A percentile compares a stretch with the other conserved stretches of the same genome.
These are phyloP conservation scores for Leonotis leonurus DNA, from an alignment of 257 asterid genomes.

Conservation along the genomic window DNA sequence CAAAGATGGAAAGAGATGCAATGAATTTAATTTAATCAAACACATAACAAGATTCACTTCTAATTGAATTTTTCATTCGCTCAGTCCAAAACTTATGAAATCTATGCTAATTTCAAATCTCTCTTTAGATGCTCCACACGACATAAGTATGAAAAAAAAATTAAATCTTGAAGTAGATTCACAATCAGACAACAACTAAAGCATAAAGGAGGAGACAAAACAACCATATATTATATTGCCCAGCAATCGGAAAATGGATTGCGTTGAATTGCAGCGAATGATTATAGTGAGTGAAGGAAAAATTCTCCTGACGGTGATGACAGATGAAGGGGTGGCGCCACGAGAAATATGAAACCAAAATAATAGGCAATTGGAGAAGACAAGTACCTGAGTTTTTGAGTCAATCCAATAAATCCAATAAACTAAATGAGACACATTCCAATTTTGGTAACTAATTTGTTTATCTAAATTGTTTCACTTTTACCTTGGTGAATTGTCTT, in stretches of 20 bases:
- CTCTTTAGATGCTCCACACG: not conserved
- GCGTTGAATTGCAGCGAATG: constrained; percentile 6
- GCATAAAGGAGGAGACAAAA: not conserved
- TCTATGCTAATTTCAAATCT: not conserved
- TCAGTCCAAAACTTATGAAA: not conserved
- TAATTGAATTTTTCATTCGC: not conserved
- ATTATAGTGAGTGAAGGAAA: constrained; percentile 13
- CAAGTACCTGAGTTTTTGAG: not conserved
- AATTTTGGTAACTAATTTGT: too few relatives aligned
- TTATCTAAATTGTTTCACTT: too few relatives aligned
- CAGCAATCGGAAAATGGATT: constrained; percentile 24
- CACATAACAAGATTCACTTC: not conserved
- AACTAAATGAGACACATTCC: too few relatives aligned
- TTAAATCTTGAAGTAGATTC: not conserved
- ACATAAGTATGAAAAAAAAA: not conserved
- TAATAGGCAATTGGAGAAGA: not conserved
- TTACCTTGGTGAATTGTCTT: too few relatives aligned
- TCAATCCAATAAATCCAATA: too few relatives aligned
- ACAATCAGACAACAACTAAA: not conserved
- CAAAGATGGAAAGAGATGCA: not conserved
- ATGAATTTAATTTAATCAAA: not conserved
- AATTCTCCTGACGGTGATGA: constrained; percentile 12
- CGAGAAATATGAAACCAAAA: not conserved
- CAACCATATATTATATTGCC: constrained; percentile 34
- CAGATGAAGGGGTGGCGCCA: not conserved